Conservation (phyloP, 2,329 filamentous ascomycete genomes). For the Thelonectria rubi region DNA sequence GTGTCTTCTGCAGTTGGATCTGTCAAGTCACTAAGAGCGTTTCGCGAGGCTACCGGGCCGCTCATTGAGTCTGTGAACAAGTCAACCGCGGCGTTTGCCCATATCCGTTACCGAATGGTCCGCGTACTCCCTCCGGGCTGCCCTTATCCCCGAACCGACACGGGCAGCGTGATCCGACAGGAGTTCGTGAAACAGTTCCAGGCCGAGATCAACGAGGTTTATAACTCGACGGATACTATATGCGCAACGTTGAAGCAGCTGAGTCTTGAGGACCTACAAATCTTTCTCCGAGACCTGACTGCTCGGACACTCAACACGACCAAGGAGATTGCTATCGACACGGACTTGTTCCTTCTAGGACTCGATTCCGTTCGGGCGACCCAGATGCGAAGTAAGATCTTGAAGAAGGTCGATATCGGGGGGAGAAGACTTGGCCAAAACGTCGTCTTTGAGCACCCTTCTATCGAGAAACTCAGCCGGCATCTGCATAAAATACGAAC, state of each 20-base stretch:
- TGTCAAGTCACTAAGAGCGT: constrained; percentile 31
- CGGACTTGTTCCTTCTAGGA: constrained; percentile 66
- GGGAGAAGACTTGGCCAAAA: constrained; percentile 60
- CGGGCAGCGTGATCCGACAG: constrained; percentile 60
- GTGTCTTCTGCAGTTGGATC: constrained; percentile 11
- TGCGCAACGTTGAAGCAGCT: constrained; percentile 26
- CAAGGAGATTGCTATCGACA: constrained; percentile 47
- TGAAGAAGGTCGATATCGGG: constrained; percentile 59
- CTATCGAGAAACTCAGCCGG: constrained; percentile 54
- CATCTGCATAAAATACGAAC: constrained; percentile 55
- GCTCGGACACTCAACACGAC: constrained; percentile 37
- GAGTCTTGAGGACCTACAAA: constrained; percentile 40
- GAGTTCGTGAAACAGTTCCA: constrained; percentile 57
- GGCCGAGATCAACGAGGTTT: constrained; percentile 53
- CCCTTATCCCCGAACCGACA: constrained; percentile 60
- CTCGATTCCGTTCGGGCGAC: constrained; percentile 68
- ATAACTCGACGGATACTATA: constrained; percentile 43
- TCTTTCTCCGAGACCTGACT: constrained; percentile 47
- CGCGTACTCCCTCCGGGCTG: constrained; percentile 54
- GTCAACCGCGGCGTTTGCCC: constrained; percentile 44
- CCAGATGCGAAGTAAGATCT: constrained; percentile 60
- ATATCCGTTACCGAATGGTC: constrained; percentile 59
- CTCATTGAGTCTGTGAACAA: constrained; percentile 46
- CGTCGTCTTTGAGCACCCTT: constrained; percentile 66
- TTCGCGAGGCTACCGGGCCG: constrained; percentile 47